Evolutionary conservation across 768 basidiomycete species (phyloP).

Genomic region (Tylopilus felleus): DNA sequence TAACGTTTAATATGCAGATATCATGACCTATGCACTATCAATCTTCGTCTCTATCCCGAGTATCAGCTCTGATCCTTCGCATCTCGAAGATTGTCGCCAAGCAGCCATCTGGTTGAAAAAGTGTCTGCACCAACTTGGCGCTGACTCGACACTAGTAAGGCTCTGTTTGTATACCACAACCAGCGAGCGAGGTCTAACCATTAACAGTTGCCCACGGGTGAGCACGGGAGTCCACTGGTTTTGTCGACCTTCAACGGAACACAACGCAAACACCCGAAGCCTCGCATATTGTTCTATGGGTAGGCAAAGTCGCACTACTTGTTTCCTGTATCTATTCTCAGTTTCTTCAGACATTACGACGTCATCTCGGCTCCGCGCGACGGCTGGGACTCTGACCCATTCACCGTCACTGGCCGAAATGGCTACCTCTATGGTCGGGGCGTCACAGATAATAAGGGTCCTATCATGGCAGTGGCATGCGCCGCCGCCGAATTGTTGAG

Average conservation of each 20-base stretch:
- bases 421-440: constrained; percentile 91
- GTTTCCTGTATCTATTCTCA: neutral
- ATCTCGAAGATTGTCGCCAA: constrained; percentile 88
- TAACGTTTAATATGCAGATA: constrained; percentile 42
- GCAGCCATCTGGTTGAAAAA: constrained; percentile 92
- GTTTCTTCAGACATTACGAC: constrained; percentile 77
- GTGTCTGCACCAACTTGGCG: constrained; percentile 84
- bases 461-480: constrained; percentile 85
- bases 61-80: constrained; percentile 62
- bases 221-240: constrained; percentile 82
- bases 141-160: constrained; percentile 69
- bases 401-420: constrained; percentile 74
- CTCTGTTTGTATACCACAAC: neutral
- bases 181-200: neutral
- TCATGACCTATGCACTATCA: constrained; percentile 73
- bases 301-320: constrained; percentile 45
- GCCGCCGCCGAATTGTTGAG: constrained; percentile 82
- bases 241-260: constrained; percentile 82
- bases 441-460: constrained; percentile 94
- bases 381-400: constrained; percentile 85
- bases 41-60: constrained; percentile 88
- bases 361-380: constrained; percentile 78
- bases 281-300: constrained; percentile 90
- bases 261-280: constrained; percentile 54
- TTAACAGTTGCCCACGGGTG: constrained; percentile 68